Evolutionary conservation across 441 rosid species (phyloP), one percentile per base, ranked within the genome.

Genomic region (Erodium moschatum): DNA sequence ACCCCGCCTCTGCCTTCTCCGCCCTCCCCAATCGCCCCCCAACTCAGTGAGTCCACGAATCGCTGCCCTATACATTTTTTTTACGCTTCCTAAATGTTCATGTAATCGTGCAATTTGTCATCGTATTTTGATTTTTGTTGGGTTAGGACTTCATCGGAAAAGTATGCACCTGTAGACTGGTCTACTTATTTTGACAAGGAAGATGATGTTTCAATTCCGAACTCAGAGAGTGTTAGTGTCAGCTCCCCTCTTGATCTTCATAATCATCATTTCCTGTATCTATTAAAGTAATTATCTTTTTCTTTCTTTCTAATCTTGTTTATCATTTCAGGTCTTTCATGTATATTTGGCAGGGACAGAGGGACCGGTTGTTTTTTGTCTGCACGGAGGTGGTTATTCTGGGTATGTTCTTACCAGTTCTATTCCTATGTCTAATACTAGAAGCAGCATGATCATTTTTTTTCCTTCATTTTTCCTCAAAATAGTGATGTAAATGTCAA

Each of bases 321-420:
- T 74, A 24, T 75, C 69, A 46, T 91, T 94, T 86, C 98, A 88
- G 77, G 87, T 94, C 24, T 91, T 94, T 86, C 98, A 88, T 78
- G 87, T 94, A 29, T 94, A 89, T 78, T 71, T 78, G 84, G 97
- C 96, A 73, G 98, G 98, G 79, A 83, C 96, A 97, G 4, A 73
- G 98, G 98, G 79, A 83, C 96, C 97, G 4, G 88, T 94, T 31
- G 90, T 89, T 29, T 86, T 89, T 80, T 91, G 91, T 83, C 84
- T 94, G n/a, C 97, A 91, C 69, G 98, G 97, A 24, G 98, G 96
- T 77, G 98, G 97, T 52, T 89, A 83, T 82, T 84, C 91, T 70
- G 98, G 98, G 97, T 94, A 78, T 74, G 83, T 18, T 35, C 29
- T 6, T 50, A n/a, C 58, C 58, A 52, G 21, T 52, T 12, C 60